Base-by-base conservation (phyloP, 2,329 filamentous ascomycete species). In the Pseudogymnoascus sp. region DNA sequence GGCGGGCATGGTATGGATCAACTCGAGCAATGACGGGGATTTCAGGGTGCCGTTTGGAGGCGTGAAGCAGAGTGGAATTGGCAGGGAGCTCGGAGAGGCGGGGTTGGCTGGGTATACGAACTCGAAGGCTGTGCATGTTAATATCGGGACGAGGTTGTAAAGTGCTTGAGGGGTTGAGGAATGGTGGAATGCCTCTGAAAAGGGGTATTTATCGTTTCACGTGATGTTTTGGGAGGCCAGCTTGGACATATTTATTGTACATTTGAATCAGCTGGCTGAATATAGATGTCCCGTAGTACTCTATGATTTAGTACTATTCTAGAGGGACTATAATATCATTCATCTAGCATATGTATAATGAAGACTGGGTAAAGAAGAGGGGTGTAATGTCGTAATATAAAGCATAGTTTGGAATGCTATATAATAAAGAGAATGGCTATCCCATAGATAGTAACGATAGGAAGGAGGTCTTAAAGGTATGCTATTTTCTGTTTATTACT, bases 21-120 rank as follows among this genome's bases (percentile, higher is more conserved):
- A 79, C 66, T 73, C 71, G 25, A 73, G 72, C 64, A 66, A 84
- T 63, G 73, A 75, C 63, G 70, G 68, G n/a, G 73, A 75, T 64
- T 73, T 68, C 60, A 69, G 77, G 7, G 73, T 85, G 63, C 82
- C 82, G 0, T 85, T 85, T 68, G 82, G 82, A 16, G 82, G 82
- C 53, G 81, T 85, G 5, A 87, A 87, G 75, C 80, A 84, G 75
- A 81, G 78, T 70, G 84, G 84, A 3, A 83, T 84, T 70, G 82
- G 82, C 0, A 71, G 81, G 18, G 78, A 84, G 65, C 65, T 79
- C 6, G 77, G 77, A 2, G 77, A 79, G 69, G 77, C 75, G 0
- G 77, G 77, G 0, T 66, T 80, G 9, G 76, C 77, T 31, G 77
- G 73, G 1, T 82, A 77, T 68, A 72, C 69, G 21, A 73, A 76